A percentile compares a stretch with the other conserved stretches of the same genome.
These are phyloP conservation scores for Anaeramoeba flamelloides DNA, from an alignment of 78 protist species.

Conservation along the genomic window DNA sequence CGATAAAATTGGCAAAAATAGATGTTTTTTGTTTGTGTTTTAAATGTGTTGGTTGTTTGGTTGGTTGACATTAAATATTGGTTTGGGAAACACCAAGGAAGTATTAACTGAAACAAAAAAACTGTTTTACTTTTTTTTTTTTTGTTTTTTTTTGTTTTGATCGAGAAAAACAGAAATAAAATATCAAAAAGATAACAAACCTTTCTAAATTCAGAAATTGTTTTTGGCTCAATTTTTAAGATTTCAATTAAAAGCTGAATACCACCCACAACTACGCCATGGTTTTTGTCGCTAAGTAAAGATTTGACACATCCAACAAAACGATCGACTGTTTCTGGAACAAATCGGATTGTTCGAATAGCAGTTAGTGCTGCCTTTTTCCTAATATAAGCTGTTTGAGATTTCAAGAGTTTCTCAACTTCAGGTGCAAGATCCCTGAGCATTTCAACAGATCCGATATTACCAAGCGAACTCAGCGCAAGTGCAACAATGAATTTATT, in stretches of 20 bases:
- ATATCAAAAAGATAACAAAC: background rate
- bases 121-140: background rate
- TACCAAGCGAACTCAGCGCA: conserved; percentile 77
- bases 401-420: conserved; percentile 60
- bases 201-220: conserved; percentile 14
- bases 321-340: conserved; percentile 64
- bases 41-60: too few species aligned
- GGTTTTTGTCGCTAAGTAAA: conserved; percentile 41
- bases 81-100: background rate
- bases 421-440: conserved; percentile 76
- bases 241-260: conserved; percentile 63
- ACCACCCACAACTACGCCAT: conserved; percentile 66
- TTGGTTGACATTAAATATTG: too few species aligned
- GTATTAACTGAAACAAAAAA: background rate
- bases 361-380: conserved; percentile 85
- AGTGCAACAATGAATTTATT: conserved; percentile 72
- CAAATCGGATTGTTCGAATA: conserved; percentile 57
- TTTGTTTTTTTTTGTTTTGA: too few species aligned
- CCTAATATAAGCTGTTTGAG: conserved; percentile 61
- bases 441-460: conserved; percentile 76
- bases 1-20: too few species aligned
- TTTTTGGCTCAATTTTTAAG: conserved; percentile 17
- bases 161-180: background rate
- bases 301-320: conserved; percentile 35
- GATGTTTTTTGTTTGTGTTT: too few species aligned